Percentiles rank a stretch among this genome's conserved stretches.
phyloP scores from a whole-genome alignment of 768 basidiomycete genomes.

The Boletellus ananas region DNA sequence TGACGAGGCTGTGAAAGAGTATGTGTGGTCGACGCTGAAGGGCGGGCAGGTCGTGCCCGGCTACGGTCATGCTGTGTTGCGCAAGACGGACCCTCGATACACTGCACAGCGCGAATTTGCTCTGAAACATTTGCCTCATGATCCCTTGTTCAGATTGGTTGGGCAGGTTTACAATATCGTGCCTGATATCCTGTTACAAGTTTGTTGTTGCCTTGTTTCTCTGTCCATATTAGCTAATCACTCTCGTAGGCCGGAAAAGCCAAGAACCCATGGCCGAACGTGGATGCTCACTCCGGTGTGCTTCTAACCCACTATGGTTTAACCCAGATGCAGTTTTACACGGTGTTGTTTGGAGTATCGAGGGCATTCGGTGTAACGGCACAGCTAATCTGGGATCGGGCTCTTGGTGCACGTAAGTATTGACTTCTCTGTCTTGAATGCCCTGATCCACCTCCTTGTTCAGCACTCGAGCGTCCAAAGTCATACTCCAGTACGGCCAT shows the following conservation, averaged over 20 bases:
- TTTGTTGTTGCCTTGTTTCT: slow-evolving; percentile 24
- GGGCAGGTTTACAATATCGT: slow-evolving; percentile 85
- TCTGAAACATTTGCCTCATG: slow-evolving; percentile 75
- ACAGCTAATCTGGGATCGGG: slow-evolving; percentile 91
- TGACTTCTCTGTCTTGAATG: not conserved
- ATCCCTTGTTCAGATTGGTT: slow-evolving; percentile 94
- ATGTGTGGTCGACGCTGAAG: slow-evolving; percentile 94
- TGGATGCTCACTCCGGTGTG: slow-evolving; percentile 94
- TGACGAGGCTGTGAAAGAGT: slow-evolving; percentile 87
- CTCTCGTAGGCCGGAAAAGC: slow-evolving; percentile 73
- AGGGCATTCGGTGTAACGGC: slow-evolving; percentile 88
- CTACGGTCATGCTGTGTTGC: slow-evolving; percentile 81
- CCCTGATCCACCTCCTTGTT: not conserved
- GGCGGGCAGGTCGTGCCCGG: slow-evolving; percentile 92
- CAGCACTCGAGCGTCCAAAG: slow-evolving; percentile 87
- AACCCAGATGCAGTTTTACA: slow-evolving; percentile 93
- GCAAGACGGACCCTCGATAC: slow-evolving; percentile 93
- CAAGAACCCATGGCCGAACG: slow-evolving; percentile 96
- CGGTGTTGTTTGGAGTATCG: slow-evolving; percentile 96
- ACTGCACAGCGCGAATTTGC: slow-evolving; percentile 89
- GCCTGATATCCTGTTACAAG: slow-evolving; percentile 85
- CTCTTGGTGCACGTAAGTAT: slow-evolving; percentile 80
- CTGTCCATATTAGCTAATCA: not conserved
- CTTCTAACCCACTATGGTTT: slow-evolving; percentile 84
- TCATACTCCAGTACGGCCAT: slow-evolving; percentile 83